Evolutionary conservation across 2,329 filamentous ascomycete species (phyloP), one percentile per base, ranked within the genome.

Genomic region (Monilinia vaccinii-corymbosi): DNA sequence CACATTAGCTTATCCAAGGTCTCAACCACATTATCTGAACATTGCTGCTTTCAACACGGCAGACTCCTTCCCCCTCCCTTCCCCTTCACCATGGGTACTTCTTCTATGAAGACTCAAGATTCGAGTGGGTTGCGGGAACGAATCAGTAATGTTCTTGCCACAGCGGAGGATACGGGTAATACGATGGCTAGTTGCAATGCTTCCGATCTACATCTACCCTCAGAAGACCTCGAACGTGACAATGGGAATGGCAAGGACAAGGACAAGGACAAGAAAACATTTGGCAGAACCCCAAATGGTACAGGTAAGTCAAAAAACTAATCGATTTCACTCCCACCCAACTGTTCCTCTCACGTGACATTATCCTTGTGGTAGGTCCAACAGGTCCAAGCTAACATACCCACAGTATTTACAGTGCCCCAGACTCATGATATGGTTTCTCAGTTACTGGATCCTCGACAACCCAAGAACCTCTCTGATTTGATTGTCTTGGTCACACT

Each of bases 371-470:
- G 13, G 28, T 21, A 31, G 11, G 13, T 16, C 8, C 14, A 36
- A 36, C 21, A 31, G 11, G 13, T 16, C 8, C 14, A 36, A 42
- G 38, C 49, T 56, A 38, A 48, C 5, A 16, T 21, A 14, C 8
- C 47, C 50, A 51, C 70, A 97, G 94, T 96, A 69, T 99, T 99
- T 73, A 88, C 91, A 61, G 94, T 99, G 58, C 94, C 94, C 51
- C 87, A 91, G 64, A 99, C 94, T 60, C 91, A 97, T 79, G 94
- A 99, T 76, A 97, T 99, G 94, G 93, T 99, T 68, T 96, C 93
- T 56, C 94, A 97, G 76, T 82, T 99, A 59, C 84, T 99, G 68
- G 94, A 95, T 69, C 94, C 94, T 56, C 89, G 88, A 66, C 88
- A 97, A 72, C 91, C 94, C 57, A 99, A 99, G 79, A 97, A 97